Evolutionary conservation across 495 filamentous ascomycete species (phyloP).

Genomic region (Achaetomiella virescens): DNA sequence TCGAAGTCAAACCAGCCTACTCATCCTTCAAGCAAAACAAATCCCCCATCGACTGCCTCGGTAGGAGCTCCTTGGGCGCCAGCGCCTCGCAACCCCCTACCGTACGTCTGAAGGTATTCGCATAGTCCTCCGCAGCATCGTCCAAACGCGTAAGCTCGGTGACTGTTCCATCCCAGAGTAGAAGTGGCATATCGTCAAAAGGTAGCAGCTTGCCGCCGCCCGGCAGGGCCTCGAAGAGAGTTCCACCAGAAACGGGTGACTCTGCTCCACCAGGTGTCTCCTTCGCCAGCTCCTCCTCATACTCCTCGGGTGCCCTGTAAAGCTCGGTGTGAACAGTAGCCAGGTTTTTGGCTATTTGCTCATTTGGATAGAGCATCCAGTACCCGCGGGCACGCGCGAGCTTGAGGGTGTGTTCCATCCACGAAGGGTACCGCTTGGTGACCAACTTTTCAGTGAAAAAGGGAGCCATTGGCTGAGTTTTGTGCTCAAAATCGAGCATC

Average conservation of each 20-base stretch:
- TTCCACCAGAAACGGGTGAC: slow-evolving; percentile 9
- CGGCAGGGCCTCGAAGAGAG: slow-evolving; percentile 37
- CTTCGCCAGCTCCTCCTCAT: slow-evolving; percentile 27
- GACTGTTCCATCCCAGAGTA: slow-evolving; percentile 36
- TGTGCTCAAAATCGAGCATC: slow-evolving; percentile 42
- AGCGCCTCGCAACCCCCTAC: slow-evolving; percentile 36
- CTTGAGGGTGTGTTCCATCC: slow-evolving; percentile 70
- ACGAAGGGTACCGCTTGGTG: slow-evolving; percentile 62
- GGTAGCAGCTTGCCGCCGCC: slow-evolving; percentile 28
- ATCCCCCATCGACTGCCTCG: slow-evolving; percentile 19
- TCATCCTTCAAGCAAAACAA: slow-evolving; percentile 25
- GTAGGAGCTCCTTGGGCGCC: slow-evolving; percentile 15
- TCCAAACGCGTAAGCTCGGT: slow-evolving; percentile 31
- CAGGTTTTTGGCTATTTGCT: slow-evolving; percentile 43
- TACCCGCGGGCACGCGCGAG: slow-evolving; percentile 68
- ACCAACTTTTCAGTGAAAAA: slow-evolving; percentile 43
- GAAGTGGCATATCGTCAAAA: slow-evolving; percentile 35
- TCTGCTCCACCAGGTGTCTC: neutral
- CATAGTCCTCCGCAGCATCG: slow-evolving; percentile 33
- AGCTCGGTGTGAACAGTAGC: slow-evolving; percentile 70
- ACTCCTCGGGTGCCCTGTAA: slow-evolving; percentile 66
- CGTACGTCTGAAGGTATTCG: slow-evolving; percentile 33
- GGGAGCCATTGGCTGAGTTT: slow-evolving; percentile 16
- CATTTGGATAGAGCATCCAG: slow-evolving; percentile 64
- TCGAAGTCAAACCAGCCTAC: slow-evolving; percentile 3